Base-by-base conservation (phyloP, 805 yeast genomes). In the Barnettozyma botsteinii region DNA sequence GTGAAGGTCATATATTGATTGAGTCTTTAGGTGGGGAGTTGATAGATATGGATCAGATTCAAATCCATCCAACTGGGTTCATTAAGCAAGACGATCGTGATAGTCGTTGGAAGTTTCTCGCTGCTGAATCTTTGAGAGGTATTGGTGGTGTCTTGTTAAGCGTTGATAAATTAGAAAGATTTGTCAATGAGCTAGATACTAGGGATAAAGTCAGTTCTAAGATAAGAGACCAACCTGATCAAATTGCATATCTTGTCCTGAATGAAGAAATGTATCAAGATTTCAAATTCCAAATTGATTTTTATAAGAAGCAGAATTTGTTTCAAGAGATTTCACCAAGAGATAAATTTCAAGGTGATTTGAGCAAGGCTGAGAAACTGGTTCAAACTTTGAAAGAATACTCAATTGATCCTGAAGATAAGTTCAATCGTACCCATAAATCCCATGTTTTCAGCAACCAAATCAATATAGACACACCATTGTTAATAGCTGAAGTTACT, bases 61-160 rank as follows among this genome's bases (percentile, higher is more conserved):
- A 77, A 56, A 66, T 77, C 10, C 82, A 77, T 51, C 83, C 83
- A 31, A 77, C 82, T 3, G 82, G 82, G 3, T 76, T 76, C 54
- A 60, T 77, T 26, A 72, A 72, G 37, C 65, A 66, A 11, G 56
- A 55, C 15, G 65, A 70, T 28, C 63, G 62, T 19, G 49, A 52
- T 5, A 64, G 57, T 37, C 65, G 63, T 39, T 70, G 72, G 72
- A 76, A 76, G 54, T 69, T 77, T 47, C 55, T 77, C 13, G 79
- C 81, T 47, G 82, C 81, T 8, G 84, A 77, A 48, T 68, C 79
- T 1, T 50, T 77, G 4, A 62, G 84, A 55, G 82, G 81, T 1
- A 61, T 73, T 32, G 84, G 84, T 23, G 82, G 81, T 26, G 60
- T 77, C 7, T 51, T 77, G 35, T 37, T 77, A 12, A 70, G 72